Base-by-base conservation (phyloP, 23 red algal species). In the Gracilaria caudata region DNA sequence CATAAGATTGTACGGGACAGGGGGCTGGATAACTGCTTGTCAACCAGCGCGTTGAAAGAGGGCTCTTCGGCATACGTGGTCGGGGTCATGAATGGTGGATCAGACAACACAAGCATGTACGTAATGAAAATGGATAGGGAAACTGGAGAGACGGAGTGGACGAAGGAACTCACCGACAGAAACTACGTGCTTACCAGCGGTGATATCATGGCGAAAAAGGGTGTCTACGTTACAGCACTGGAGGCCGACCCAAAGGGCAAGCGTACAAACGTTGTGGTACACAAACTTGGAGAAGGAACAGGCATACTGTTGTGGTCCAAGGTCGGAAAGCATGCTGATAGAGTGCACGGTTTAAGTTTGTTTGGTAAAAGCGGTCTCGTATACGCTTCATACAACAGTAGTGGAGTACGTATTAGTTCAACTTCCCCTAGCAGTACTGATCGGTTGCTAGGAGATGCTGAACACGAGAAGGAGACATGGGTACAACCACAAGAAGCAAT, bases 261-360 rank as follows among this genome's bases (percentile, higher is more conserved):
- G 39, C 39, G 40, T 38, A 29, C 43, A 13, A 38, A 75, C 2
- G 70, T 75, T 47, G 34, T 24, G 37, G 25, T 75, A 9, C 70
- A 75, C 25, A 75, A 75, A 75, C 70, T 75, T n/a, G 70, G 70
- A 24, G 4, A 43, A 7, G 21, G 25, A 47, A 49, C 70, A 10
- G 70, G 70, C 21, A 14, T 75, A 21, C 1, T 19, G 70, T 16
- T 75, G 8, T 75, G 70, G 70, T 75, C 39, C 7, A 75, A 25
- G 40, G 7, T 7, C 0, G 70, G 70, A 75, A 43, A 75, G 38
- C 3, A 75, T 28, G 70, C 43, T 29, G 38, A 43, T 26, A 40
- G 39, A 47, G 20, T 75, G 9, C 16, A 49, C 19, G 33, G 16
- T 28, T 46, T 24, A 6, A 8, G 39, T 47, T 75, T 75, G 2